These are phyloP conservation scores for Rauvolfia tetraphylla DNA, from an alignment of 257 asterid genomes.

Conservation along the genomic window DNA sequence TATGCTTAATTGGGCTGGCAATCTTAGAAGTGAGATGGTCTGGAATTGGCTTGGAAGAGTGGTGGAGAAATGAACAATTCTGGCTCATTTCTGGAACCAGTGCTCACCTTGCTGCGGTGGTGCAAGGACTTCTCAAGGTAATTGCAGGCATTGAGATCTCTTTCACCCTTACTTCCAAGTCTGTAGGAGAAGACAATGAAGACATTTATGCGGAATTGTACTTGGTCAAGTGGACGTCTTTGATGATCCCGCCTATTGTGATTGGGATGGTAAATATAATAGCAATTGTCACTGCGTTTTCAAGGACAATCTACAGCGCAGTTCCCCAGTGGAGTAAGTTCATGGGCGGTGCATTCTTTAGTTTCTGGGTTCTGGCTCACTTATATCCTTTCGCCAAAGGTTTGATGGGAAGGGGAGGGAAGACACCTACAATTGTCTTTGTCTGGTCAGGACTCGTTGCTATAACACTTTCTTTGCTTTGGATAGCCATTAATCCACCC, in stretches of 20 bases:
- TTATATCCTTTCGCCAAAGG: conserved; percentile 48
- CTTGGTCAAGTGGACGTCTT: conserved; percentile 36
- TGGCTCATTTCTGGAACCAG: conserved; percentile 49
- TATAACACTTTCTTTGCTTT: conserved; percentile 38
- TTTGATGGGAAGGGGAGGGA: conserved; percentile 38
- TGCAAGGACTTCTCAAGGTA: conserved; percentile 44
- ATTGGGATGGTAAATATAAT: conserved; percentile 38
- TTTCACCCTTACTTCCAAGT: conserved; percentile 41
- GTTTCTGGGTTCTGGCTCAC: conserved; percentile 46
- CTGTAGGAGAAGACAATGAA: conserved; percentile 32
- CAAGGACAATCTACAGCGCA: conserved; percentile 27
- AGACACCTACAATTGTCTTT: conserved; percentile 44
- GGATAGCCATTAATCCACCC: conserved; percentile 32
- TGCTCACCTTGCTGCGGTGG: conserved; percentile 42
- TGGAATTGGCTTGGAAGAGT: conserved; percentile 38
- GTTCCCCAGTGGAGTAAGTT: conserved; percentile 39
- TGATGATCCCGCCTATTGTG: conserved; percentile 44
- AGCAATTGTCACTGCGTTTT: conserved; percentile 31
- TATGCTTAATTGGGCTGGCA: conserved; percentile 33
- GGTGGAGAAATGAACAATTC: conserved; percentile 49
- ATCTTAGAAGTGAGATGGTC: conserved; percentile 43
- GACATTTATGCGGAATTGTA: conserved; percentile 37
- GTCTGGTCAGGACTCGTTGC: conserved; percentile 50
- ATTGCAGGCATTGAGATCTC: conserved; percentile 45
- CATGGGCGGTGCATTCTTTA: conserved; percentile 42